Base-by-base conservation (phyloP, 441 rosid genomes). In the Arabidopsis hybrid region DNA sequence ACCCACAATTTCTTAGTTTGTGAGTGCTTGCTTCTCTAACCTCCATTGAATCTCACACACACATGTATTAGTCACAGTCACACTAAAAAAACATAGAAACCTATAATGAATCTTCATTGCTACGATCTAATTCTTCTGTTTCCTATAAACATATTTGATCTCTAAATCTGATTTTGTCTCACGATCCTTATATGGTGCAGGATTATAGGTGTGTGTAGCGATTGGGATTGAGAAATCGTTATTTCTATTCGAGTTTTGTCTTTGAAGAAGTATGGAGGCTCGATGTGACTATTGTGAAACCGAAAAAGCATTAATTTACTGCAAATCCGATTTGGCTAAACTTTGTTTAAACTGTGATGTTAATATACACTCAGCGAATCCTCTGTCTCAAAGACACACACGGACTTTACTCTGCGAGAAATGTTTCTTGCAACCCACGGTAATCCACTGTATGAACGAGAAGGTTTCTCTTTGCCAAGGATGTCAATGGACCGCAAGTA, bases 301-400 rank as follows among this genome's bases (percentile, higher is more conserved):
- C 38, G 80, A 52, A 55, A 83, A 82, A 49, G 89, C 95, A 36
- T 80, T 91, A 10, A 83, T 89, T 4, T 91, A 84, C 62, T 93
- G 97, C 69, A 84, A 85, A 73, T 75, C 95, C 16, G 97, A 93
- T 74, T 60, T 73, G 5, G 95, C 95, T 29, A 83, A 83, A 72
- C 85, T 93, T 58, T 93, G 98, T 31, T 73, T 93, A 57, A 61
- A 67, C 17, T 93, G 97, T 51, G 97, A 93, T 57, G 78, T 73
- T 29, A 61, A 47, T 43, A 81, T 93, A 31, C 97, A 93, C 71
- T 82, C 90, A 10, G 94, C 92, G 2, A 93, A 91, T 70, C 67
- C 78, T 7, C 32, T 93, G 32, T 86, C 93, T 0, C 79, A 83
- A 2, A 83, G 84, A 66, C 98, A 93, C 65, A 62, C 73, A 0